Percentiles rank a stretch among this genome's conserved stretches.
Evolutionary conservation across 495 filamentous ascomycete species (phyloP).

Genomic region (Penicillium turbatum): DNA sequence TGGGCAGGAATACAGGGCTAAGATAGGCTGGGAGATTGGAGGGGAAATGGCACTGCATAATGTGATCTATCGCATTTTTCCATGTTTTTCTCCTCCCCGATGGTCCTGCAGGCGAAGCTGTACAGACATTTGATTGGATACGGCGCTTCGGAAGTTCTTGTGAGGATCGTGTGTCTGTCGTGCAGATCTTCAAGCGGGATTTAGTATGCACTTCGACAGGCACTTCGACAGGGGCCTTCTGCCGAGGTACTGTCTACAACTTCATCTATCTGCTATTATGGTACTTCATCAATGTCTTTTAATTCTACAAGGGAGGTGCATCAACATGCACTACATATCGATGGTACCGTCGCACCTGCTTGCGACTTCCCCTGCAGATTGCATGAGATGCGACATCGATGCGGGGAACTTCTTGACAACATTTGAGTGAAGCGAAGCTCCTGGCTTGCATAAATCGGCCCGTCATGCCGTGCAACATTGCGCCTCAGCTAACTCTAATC

Average conservation of each 20-base stretch:
- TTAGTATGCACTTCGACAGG: not conserved
- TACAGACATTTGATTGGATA: not conserved
- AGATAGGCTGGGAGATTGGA: not conserved
- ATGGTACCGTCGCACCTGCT: slow-evolving; percentile 19
- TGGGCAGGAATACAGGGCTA: not conserved
- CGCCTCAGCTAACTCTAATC: not conserved
- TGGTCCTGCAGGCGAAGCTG: not conserved
- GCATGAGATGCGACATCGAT: slow-evolving; percentile 11
- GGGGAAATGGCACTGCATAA: not conserved
- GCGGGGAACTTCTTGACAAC: slow-evolving; percentile 18
- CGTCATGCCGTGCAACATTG: not conserved
- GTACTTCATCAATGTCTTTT: too few species aligned
- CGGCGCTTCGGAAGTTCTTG: not conserved
- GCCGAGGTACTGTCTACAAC: too few species aligned
- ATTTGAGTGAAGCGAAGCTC: not conserved
- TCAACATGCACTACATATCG: not conserved
- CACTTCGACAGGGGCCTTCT: not conserved
- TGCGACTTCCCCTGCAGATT: slow-evolving; percentile 15
- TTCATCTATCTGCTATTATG: too few species aligned
- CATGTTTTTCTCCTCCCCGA: not conserved
- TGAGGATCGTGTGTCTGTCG: not conserved
- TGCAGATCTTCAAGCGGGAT: not conserved
- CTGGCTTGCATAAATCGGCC: not conserved
- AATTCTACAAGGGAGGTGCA: too few species aligned
- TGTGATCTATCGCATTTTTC: not conserved